These are phyloP conservation scores for Cyphellophora europaea DNA, from an alignment of 2,329 filamentous ascomycete species.

Conservation along the genomic window DNA sequence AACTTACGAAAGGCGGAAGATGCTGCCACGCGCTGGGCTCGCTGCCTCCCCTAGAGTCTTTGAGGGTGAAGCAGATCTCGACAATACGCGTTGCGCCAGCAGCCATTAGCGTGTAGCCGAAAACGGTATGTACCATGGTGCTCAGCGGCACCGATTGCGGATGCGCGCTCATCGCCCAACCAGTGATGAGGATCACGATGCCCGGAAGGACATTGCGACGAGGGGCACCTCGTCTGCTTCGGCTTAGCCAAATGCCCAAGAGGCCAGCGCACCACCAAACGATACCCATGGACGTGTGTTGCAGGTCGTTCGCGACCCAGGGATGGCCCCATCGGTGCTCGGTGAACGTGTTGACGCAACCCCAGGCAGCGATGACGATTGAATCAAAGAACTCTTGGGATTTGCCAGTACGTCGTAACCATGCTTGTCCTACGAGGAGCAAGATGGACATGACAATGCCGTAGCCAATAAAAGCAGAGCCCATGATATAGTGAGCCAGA, in stretches of 20 bases:
- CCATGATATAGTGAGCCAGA: slow-evolving; percentile 97
- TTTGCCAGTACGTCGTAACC: slow-evolving; percentile 70
- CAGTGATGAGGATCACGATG: slow-evolving; percentile 83
- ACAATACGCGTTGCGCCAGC: slow-evolving; percentile 77
- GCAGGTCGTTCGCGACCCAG: slow-evolving; percentile 90
- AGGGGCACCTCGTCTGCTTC: slow-evolving; percentile 70
- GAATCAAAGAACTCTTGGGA: slow-evolving; percentile 98
- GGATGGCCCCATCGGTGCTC: slow-evolving; percentile 86
- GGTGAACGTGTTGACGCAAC: slow-evolving; percentile 95
- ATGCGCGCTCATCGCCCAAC: slow-evolving; percentile 91
- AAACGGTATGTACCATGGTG: slow-evolving; percentile 77
- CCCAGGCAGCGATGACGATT: slow-evolving; percentile 83
- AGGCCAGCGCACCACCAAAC: slow-evolving; percentile 96
- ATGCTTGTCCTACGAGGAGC: slow-evolving; percentile 77
- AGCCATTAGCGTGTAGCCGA: slow-evolving; percentile 92
- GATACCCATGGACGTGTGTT: slow-evolving; percentile 99
- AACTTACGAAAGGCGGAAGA: slow-evolving; percentile 59
- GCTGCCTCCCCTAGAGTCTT: slow-evolving; percentile 59
- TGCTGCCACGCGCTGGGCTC: slow-evolving; percentile 67
- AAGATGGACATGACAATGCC: slow-evolving; percentile 79
- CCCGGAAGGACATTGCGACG: slow-evolving; percentile 89
- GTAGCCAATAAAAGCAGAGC: slow-evolving; percentile 89
- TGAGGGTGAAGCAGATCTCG: slow-evolving; percentile 81
- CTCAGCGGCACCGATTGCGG: slow-evolving; percentile 76
- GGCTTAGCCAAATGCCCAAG: slow-evolving; percentile 84